phyloP scores from a whole-genome alignment of 306 rosid genomes.

The Bauhinia variegata region DNA sequence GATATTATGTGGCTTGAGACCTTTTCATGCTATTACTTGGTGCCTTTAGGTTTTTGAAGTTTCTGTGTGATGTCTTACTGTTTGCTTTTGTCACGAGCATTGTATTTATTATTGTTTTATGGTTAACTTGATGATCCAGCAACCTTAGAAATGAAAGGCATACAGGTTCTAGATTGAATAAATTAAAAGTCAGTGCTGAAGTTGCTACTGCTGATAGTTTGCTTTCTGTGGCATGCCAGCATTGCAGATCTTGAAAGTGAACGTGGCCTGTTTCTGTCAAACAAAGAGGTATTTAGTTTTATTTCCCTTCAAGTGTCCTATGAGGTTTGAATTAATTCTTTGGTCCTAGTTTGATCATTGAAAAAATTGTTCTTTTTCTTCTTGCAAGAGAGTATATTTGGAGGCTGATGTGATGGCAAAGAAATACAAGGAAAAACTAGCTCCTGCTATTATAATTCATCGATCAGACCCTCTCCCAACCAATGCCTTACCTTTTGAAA shows the following conservation, averaged over 20 bases:
- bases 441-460: constrained; percentile 34
- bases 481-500: constrained; percentile 56
- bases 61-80: too few species aligned
- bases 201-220: constrained; percentile 26
- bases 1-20: constrained; percentile 3
- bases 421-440: constrained; percentile 72
- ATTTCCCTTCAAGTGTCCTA: constrained; percentile 7
- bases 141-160: too few species aligned
- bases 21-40: not conserved
- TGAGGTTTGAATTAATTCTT: constrained; percentile 16
- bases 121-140: too few species aligned
- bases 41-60: not conserved
- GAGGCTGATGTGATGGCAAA: constrained; percentile 88
- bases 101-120: too few species aligned
- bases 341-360: constrained; percentile 23
- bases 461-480: constrained; percentile 37
- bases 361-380: not conserved
- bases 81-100: too few species aligned
- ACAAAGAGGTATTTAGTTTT: constrained; percentile 65
- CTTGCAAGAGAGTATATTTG: constrained; percentile 58
- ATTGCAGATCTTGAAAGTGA: constrained; percentile 91
- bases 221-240: constrained; percentile 63
- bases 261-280: constrained; percentile 77
- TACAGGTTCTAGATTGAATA: too few species aligned
- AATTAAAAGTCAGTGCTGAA: not conserved